Evolutionary conservation across 192 early-diverging fungal species (phyloP).

Genomic region (Globomyces pollinis-pini): DNA sequence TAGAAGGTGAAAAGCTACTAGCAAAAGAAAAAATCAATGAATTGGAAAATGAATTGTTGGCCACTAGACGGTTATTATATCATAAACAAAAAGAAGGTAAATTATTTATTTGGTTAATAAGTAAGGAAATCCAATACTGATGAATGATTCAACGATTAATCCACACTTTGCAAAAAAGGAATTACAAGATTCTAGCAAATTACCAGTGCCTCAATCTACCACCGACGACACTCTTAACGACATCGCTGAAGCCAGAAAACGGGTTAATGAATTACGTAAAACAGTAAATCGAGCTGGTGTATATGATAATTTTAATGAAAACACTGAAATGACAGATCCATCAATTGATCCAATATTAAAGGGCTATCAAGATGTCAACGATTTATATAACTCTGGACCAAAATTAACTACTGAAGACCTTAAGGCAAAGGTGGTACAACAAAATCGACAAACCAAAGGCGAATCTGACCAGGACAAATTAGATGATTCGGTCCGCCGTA

Average conservation of each 20-base stretch:
- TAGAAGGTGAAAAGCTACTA: constrained; percentile 36
- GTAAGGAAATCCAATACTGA: background rate
- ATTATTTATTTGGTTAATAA: background rate
- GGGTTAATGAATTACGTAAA: background rate
- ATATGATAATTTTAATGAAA: background rate
- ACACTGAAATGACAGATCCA: background rate
- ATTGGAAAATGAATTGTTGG: constrained; percentile 30
- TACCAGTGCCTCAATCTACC: background rate
- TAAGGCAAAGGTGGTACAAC: background rate
- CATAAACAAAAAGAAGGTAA: constrained; percentile 8
- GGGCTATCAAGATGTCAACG: background rate
- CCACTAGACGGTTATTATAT: constrained; percentile 11
- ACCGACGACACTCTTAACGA: background rate
- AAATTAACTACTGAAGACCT: too few relatives aligned
- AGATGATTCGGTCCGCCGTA: too few relatives aligned
- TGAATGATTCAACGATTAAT: constrained; percentile 1
- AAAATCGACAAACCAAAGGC: background rate
- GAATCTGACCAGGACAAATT: background rate
- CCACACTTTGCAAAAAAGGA: background rate
- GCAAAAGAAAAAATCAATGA: constrained; percentile 27
- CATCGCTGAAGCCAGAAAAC: constrained; percentile 3
- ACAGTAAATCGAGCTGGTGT: background rate
- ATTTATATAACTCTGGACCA: too few relatives aligned
- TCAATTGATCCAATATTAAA: background rate
- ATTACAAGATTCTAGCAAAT: constrained; percentile 5